Conservation (phyloP, 148 eudicot genomes). For the Pharnaceum exiguum region DNA sequence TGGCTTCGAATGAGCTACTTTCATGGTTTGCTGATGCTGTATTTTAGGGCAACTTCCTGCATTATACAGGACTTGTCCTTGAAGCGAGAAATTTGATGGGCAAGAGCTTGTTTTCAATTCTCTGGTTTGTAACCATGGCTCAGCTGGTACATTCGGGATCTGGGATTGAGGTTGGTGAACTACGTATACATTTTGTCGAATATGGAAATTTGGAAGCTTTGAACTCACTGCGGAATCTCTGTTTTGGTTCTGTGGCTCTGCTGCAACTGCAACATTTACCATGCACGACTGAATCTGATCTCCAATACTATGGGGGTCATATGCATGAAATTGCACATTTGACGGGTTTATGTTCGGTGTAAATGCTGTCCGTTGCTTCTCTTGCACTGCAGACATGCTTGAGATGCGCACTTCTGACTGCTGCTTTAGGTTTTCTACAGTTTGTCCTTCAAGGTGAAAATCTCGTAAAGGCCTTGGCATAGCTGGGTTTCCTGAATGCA, state of each 20-base stretch:
- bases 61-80: slow-evolving; percentile 6
- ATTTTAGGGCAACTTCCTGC: not conserved
- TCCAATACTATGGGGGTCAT: too few relatives aligned
- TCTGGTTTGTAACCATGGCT: too few relatives aligned
- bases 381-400: slow-evolving; percentile 10
- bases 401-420: slow-evolving; percentile 12
- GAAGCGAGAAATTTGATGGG: slow-evolving; percentile 2
- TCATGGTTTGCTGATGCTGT: slow-evolving; percentile 13
- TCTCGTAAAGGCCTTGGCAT: slow-evolving; percentile 12
- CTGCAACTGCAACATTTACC: too few relatives aligned
- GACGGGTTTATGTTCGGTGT: slow-evolving; percentile 14
- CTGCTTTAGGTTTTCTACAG: slow-evolving; percentile 2
- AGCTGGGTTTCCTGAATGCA: slow-evolving; percentile 17
- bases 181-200: slow-evolving; percentile 16
- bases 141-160: slow-evolving; percentile 10
- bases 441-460: slow-evolving; percentile 12
- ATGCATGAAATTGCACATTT: slow-evolving; percentile 9
- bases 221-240: slow-evolving; percentile 1
- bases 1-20: not conserved
- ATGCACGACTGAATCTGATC: too few relatives aligned
- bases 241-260: slow-evolving; percentile 11
- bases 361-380: slow-evolving; percentile 6
- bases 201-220: slow-evolving; percentile 16
- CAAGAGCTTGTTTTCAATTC: too few relatives aligned
- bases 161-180: slow-evolving; percentile 15